Base-by-base conservation (phyloP, 2,329 filamentous ascomycete species). In the Paecilomyces dactylethromorphus region DNA sequence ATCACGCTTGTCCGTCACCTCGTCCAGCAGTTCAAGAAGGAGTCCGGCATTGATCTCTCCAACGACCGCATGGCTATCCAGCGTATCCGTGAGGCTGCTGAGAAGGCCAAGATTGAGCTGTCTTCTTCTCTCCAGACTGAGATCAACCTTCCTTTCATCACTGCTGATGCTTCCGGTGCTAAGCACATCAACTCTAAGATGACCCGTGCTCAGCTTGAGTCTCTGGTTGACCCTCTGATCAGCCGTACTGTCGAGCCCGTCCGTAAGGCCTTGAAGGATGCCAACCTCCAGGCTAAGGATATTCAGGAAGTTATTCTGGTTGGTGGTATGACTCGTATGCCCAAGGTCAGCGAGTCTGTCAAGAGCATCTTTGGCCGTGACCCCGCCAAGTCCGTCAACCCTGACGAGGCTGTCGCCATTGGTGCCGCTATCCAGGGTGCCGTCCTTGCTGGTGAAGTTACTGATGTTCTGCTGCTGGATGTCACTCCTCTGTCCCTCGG, bases 321-420 rank as follows among this genome's bases (percentile, higher is more conserved):
- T 58, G 93, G 93, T 87, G 93, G 93, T 81, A 97, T 97, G 92
- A 97, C 93, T 70, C 93, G 93, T 82, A 97, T 97, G 92, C 93
- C 93, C 76, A 97, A 97, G 89, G 93, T 97, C 67, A 84, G 86
- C 64, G 92, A 97, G 82, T 94, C 92, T 52, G 92, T 97, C 77
- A 96, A 96, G 89, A 87, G 82, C 82, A 92, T 97, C 76, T 97
- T 97, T 78, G 92, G 92, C 66, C 92, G 92, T 75, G 93, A 97
- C 59, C 92, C 93, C 65, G 91, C 92, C 79, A 97, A 97, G 87
- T 95, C 93, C 55, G 92, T 97, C 76, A 97, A 97, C 86, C 93
- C 93, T 61, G 93, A 97, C 68, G 93, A 97, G 85, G 93, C 93
- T 77, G 93, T 97, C 63, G 93, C 93, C 72, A 96, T 97, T 69